A percentile compares a stretch with the other conserved stretches of the same genome.
phyloP scores from a whole-genome alignment of 1,284 basidiomycete genomes.

The Chalciporus sp. region DNA sequence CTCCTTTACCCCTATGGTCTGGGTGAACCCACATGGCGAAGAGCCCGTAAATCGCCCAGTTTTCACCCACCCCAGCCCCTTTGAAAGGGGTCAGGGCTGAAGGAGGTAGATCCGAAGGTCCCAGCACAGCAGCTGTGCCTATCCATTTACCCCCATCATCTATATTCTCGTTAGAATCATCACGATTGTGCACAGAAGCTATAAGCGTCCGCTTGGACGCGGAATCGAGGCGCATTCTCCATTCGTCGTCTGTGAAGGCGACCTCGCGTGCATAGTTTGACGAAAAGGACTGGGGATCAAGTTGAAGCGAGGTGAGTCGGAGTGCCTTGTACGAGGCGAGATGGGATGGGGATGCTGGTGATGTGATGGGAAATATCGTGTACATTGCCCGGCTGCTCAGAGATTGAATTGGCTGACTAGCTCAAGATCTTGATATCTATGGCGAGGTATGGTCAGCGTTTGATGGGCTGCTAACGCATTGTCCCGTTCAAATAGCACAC shows the following conservation, averaged over 20 bases:
- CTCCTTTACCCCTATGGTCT: constrained; percentile 34
- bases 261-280: constrained; percentile 38
- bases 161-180: neutral
- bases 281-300: constrained; percentile 37
- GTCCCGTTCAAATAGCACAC: no score
- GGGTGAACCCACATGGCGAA: constrained; percentile 41
- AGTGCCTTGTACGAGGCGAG: constrained; percentile 33
- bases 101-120: constrained; percentile 27
- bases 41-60: constrained; percentile 31
- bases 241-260: constrained; percentile 33
- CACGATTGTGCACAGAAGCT: constrained; percentile 13
- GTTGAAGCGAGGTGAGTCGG: constrained; percentile 36
- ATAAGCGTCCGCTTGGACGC: constrained; percentile 31
- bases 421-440: no score
- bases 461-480: no score
- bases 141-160: constrained; percentile 28
- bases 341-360: constrained; percentile 9
- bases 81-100: constrained; percentile 12
- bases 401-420: neutral
- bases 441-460: no score
- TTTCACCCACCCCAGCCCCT: constrained; percentile 12
- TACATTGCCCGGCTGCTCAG: constrained; percentile 6
- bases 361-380: constrained; percentile 18
- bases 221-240: constrained; percentile 36
- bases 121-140: constrained; percentile 34